phyloP scores from a whole-genome alignment of 2,329 filamentous ascomycete genomes.

The Scedosporium aurantiacum region DNA sequence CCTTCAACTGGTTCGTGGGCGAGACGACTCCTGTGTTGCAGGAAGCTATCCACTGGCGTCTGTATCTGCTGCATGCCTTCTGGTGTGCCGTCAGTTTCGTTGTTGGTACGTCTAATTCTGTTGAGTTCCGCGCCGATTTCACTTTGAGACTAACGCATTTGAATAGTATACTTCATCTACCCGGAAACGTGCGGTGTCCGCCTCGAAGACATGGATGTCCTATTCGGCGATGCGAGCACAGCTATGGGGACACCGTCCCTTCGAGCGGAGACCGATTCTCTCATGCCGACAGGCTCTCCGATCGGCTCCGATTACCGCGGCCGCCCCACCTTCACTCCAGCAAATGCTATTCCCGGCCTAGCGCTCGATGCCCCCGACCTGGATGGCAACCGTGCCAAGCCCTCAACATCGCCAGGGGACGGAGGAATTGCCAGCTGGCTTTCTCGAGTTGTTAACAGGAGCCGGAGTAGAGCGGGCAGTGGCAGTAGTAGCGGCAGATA shows the following conservation, averaged over 20 bases:
- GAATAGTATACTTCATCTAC: constrained; percentile 86
- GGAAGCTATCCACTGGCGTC: constrained; percentile 81
- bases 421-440: constrained; percentile 39
- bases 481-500: constrained; percentile 27
- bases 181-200: constrained; percentile 93
- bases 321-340: constrained; percentile 40
- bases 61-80: constrained; percentile 92
- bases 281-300: constrained; percentile 61
- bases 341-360: constrained; percentile 65
- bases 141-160: constrained; percentile 5
- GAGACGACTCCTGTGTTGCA: constrained; percentile 91
- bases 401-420: constrained; percentile 21
- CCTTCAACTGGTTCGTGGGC: constrained; percentile 95
- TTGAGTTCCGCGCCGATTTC: background rate
- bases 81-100: constrained; percentile 95
- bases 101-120: constrained; percentile 57
- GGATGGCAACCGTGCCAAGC: constrained; percentile 33
- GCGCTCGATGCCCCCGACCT: constrained; percentile 63
- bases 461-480: constrained; percentile 22
- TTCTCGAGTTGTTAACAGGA: constrained; percentile 27
- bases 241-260: constrained; percentile 67
- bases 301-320: constrained; percentile 63
- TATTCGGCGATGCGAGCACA: constrained; percentile 90
- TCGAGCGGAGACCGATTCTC: constrained; percentile 64
- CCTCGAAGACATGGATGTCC: constrained; percentile 88